Percentiles rank a stretch among this genome's conserved stretches.
Evolutionary conservation across 208 protist species (phyloP).

Genomic region (Herpetomonas tarakana): DNA sequence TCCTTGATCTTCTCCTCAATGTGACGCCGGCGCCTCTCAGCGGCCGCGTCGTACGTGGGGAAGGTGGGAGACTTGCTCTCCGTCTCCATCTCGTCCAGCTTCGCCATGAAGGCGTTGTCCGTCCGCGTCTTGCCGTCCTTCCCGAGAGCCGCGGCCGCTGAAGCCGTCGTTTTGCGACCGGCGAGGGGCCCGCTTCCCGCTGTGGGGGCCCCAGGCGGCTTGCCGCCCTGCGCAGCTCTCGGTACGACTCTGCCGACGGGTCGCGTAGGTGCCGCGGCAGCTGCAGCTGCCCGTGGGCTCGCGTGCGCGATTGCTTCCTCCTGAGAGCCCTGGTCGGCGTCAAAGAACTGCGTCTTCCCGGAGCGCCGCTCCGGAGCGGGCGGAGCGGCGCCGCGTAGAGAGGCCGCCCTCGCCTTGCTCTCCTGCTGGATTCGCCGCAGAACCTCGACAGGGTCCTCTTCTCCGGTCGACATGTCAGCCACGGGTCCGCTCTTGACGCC

Average conservation of each 20-base stretch:
- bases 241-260: not conserved
- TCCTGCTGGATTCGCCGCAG: conserved; percentile 37
- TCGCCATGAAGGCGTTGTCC: conserved; percentile 54
- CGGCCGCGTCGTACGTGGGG: conserved; percentile 44
- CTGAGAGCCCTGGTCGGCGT: not conserved
- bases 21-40: conserved; percentile 29
- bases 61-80: conserved; percentile 36
- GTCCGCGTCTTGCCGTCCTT: not conserved
- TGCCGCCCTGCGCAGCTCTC: no score
- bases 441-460: conserved; percentile 45
- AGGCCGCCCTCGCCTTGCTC: conserved; percentile 18
- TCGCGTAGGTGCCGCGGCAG: not conserved
- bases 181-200: not conserved
- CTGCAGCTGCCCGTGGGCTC: not conserved
- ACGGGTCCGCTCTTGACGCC: no score
- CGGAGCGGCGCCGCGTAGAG: conserved; percentile 20
- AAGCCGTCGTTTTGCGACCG: not conserved
- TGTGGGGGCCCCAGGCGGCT: no score
- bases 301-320: not conserved
- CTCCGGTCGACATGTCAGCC: conserved; percentile 5
- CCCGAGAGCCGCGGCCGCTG: not conserved
- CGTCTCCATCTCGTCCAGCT: conserved; percentile 58
- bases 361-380: conserved; percentile 25
- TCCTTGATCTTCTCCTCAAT: conserved; percentile 63
- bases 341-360: conserved; percentile 45